These are phyloP conservation scores for Prunus davidiana DNA, from an alignment of 306 rosid genomes.

Conservation along the genomic window DNA sequence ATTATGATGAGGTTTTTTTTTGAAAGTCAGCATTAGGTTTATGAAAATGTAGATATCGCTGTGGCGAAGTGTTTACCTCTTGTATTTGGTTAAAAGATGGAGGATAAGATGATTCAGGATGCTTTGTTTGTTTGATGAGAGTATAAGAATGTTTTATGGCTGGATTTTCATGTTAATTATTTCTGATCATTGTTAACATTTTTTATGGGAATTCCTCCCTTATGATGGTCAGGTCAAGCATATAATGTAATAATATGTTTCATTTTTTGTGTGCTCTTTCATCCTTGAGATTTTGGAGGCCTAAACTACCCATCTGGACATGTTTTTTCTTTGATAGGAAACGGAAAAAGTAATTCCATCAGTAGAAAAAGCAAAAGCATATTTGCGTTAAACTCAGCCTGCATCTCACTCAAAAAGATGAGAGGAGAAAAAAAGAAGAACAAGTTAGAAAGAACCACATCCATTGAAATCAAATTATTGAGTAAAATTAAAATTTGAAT, in stretches of 20 bases:
- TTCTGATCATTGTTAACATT: constrained; percentile 5
- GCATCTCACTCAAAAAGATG: neutral
- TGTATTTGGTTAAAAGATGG: neutral
- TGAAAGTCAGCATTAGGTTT: constrained; percentile 34
- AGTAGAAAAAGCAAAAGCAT: neutral
- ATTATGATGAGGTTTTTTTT: constrained; percentile 19
- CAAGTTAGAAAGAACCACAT: neutral
- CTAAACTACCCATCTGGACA: neutral
- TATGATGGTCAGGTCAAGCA: neutral
- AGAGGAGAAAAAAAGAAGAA: neutral
- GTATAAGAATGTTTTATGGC: constrained; percentile 17
- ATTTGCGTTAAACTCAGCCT: neutral
- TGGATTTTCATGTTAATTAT: constrained; percentile 9
- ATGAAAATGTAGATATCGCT: constrained; percentile 36
- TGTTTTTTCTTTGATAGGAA: neutral
- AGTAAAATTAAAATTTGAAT: no score
- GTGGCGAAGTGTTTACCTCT: constrained; percentile 10
- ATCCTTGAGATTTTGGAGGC: neutral
- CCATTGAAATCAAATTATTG: neutral
- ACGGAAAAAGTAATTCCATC: neutral
- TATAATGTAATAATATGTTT: constrained; percentile 3
- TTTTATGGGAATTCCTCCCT: constrained; percentile 14
- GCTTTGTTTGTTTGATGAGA: constrained; percentile 21
- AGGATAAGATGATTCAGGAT: constrained; percentile 25
- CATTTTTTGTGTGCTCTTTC: neutral